Evolutionary conservation across 176 grass and related monocot species (phyloP).

Genomic region (Hordeum vulgare): MorexV3_pseudomolecules_assembly NC_058522.1:516569669-516570168

Average conservation of each 20-base stretch:
- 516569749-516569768: neutral
- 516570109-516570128: conserved; percentile 57
- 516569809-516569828: neutral
- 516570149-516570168: conserved; percentile 77
- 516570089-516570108: conserved; percentile 76
- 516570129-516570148: conserved; percentile 84
- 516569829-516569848: neutral
- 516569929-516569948: neutral
- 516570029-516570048: conserved; percentile 84
- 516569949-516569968: neutral
- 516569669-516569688: neutral
- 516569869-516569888: neutral
- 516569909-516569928: neutral
- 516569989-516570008: neutral
- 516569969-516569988: neutral
- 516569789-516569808: neutral
- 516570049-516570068: conserved; percentile 95
- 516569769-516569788: conserved; percentile 1
- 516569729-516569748: neutral
- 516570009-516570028: conserved; percentile 84
- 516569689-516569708: neutral
- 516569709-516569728: neutral
- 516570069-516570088: conserved; percentile 93
- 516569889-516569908: neutral
- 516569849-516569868: neutral